Evolutionary conservation across 1,139 yeast species (phyloP), one percentile per base, ranked within the genome.

Genomic region (Yamadazyma taylorii): DNA sequence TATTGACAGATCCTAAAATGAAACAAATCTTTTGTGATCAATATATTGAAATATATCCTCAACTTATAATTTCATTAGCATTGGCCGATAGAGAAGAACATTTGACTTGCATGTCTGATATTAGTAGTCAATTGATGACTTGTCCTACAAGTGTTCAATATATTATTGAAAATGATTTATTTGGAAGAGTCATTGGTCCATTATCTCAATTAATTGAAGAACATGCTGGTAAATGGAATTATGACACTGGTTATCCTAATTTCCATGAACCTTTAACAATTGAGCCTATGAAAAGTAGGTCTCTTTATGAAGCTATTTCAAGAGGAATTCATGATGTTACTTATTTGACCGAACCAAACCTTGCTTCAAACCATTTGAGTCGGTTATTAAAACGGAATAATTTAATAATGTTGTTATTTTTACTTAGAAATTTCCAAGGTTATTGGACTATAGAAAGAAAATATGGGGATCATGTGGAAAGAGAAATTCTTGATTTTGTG

Each of bases 381-480:
- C 51, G 26, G 26, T 66, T 52, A 43, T 61, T 54, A 36, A 46
- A 40, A 36, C 63, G 47, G 5, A 53, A 60, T 9, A 68, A 64
- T 34, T 58, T 79, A 25, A 54, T 59, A 1, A 51, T 70, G 30
- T 44, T 78, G 2, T 50, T 75, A 6, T 53, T 69, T 4, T 58
- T 78, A 17, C 60, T 78, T 23, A 63, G 75, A 40, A 53, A 66
- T 13, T 81, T 80, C 51, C 85, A 83, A 50, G 80, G 81, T 12
- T 75, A 74, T 32, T 75, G 77, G 69, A 65, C 73, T 16, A 58
- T 82, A 26, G 63, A 57, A 36, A 69, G 88, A 41, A 81, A 81
- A 47, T 68, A 67, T 33, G 92, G 89, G 12, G 84, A 79, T 6
- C 92, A 85, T 60, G 85, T 83, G 15, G 75, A 76, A 38, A 65